These are phyloP conservation scores for Croton laevigatus DNA, from an alignment of 441 rosid genomes.

Conservation along the genomic window DNA sequence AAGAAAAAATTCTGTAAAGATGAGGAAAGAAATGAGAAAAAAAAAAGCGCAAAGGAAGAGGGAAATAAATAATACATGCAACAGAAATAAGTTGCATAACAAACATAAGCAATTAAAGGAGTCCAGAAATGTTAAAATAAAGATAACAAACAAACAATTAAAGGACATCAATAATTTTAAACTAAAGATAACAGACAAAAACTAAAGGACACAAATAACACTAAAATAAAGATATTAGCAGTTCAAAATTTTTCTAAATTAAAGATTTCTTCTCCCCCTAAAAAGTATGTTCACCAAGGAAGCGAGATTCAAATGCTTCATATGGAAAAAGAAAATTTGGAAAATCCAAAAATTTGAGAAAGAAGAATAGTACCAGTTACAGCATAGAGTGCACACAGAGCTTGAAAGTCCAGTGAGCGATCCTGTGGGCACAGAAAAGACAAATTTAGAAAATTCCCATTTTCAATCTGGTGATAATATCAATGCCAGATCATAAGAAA, in stretches of 20 bases:
- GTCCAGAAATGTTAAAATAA: not conserved
- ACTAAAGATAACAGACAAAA: too few species aligned
- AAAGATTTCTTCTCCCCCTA: too few species aligned
- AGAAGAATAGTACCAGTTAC: constrained; percentile 71
- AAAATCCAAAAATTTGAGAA: constrained; percentile 4
- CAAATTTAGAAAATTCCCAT: constrained; percentile 19
- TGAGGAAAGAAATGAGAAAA: too few species aligned
- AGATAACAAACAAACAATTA: not conserved
- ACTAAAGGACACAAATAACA: too few species aligned
- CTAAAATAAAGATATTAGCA: too few species aligned
- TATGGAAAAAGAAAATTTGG: not conserved
- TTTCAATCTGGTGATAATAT: not conserved
- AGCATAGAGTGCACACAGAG: constrained; percentile 88
- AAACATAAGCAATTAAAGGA: not conserved
- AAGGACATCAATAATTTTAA: not conserved
- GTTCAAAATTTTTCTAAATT: too few species aligned
- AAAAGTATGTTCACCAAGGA: not conserved
- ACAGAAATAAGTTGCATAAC: not conserved
- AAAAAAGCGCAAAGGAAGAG: too few species aligned
- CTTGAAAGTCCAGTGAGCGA: constrained; percentile 87
- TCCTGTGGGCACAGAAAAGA: constrained; percentile 51
- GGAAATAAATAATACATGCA: too few species aligned
- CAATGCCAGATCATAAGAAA: constrained; percentile 15
- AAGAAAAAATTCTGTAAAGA: too few species aligned
- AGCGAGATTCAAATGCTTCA: not conserved